Evolutionary conservation across 345 rosid genomes (phyloP).

Genomic region (Erucastrum elatum): DNA sequence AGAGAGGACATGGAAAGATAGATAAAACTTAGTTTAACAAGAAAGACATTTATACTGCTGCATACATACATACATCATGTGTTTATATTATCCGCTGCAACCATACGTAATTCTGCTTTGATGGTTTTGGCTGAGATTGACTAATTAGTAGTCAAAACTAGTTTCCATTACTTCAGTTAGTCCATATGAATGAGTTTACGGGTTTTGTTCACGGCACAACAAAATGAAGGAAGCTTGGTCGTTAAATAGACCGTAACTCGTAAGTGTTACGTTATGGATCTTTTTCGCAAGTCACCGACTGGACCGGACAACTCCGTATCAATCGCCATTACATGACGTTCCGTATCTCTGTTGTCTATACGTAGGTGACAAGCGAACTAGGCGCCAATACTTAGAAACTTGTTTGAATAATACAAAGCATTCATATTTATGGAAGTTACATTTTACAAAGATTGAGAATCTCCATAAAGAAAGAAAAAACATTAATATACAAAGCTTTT

Average conservation of each 20-base stretch:
- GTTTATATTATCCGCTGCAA: too few relatives aligned
- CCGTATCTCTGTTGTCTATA: not conserved
- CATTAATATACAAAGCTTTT: not conserved
- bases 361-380: not conserved
- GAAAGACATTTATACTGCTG: too few relatives aligned
- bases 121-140: not conserved
- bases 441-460: slow-evolving; percentile 8
- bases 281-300: not conserved
- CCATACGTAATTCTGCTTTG: not conserved
- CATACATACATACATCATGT: too few relatives aligned
- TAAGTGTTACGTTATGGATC: not conserved
- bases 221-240: not conserved
- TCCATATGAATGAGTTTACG: not conserved
- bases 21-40: slow-evolving; percentile 18
- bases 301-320: not conserved
- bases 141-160: not conserved
- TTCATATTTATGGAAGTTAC: not conserved
- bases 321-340: not conserved
- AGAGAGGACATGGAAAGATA: slow-evolving; percentile 22
- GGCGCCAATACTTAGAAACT: not conserved
- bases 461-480: not conserved
- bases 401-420: slow-evolving; percentile 11
- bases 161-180: not conserved
- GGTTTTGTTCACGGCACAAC: not conserved
- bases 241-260: not conserved